Evolutionary conservation across 345 rosid genomes (phyloP), one percentile per base, ranked within the genome.

Genomic region (Angophora floribunda): DNA sequence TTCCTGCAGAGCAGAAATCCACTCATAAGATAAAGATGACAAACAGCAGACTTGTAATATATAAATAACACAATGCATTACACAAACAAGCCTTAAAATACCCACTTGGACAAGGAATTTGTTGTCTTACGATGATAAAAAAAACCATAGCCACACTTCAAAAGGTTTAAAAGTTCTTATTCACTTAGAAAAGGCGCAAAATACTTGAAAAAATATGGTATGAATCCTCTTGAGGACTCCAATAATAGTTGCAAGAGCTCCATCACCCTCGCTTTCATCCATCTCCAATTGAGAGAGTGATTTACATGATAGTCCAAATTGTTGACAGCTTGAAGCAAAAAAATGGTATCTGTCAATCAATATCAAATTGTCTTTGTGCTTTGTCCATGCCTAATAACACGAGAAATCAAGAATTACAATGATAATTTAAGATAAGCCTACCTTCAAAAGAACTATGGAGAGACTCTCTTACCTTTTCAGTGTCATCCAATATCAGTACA

Each of bases 341-440:
- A 92, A 97, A 88, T 95, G 99, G 86, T 96, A 96, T 92, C 99
- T 93, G 88, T 96, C 98, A 94, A 96, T 96, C 91, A 95, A 87
- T 55, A 97, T 96, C 94, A 96, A 85, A 90, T 97, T 96, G 86
- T 96, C 98, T 88, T 90, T 96, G 82, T 97, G 98, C 90, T 92
- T 95, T 24, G 89, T 90, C 99, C 97, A 97, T 24, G 99, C 97
- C 99, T 95, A 85, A 51, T 45, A 15, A 67, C 10, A 26, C 24
- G 7, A 65, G 28, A 24, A 59, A 24, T 59, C 65, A 59, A 24
- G 28, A 82, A 32, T 14, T 7, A 50, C 44, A 50, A 41, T 61
- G 55, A 28, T 87, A 28, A 89, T 80, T 17, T 61, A 30, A 85
- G 79, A 51, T 13, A n/a, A 13, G 59, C 59, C 59, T 55, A 55